phyloP scores from a whole-genome alignment of 306 rosid species.

The Gillenia trifoliata region DNA sequence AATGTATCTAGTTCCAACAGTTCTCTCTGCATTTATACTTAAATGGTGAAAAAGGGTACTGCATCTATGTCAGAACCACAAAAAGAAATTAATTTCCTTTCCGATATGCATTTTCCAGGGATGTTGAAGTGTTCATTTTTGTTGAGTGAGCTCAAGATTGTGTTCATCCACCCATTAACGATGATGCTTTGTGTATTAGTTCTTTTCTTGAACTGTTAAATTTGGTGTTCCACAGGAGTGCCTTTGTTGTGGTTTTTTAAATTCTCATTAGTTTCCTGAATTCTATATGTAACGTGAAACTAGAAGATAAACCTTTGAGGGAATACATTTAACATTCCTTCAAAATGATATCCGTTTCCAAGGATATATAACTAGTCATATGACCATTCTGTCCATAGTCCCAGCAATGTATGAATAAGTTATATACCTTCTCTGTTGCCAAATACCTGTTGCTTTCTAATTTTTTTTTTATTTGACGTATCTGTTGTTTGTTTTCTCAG shows the following conservation, averaged over 20 bases:
- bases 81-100: too few species aligned
- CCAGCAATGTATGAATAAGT: not conserved
- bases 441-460: not conserved
- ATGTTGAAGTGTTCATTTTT: not conserved
- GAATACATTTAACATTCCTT: not conserved
- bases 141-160: not conserved
- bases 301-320: not conserved
- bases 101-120: not conserved
- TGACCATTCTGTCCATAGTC: not conserved
- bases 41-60: too few species aligned
- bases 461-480: not conserved
- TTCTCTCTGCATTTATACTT: not conserved
- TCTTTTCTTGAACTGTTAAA: not conserved
- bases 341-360: not conserved
- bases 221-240: too few species aligned
- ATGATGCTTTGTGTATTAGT: not conserved
- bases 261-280: not conserved
- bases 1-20: too few species aligned
- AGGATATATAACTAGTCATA: not conserved
- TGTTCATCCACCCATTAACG: not conserved
- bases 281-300: not conserved
- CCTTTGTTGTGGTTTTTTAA: too few species aligned
- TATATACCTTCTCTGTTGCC: not conserved
- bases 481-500: conserved; percentile 31
- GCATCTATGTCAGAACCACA: too few species aligned